phyloP scores from a whole-genome alignment of 2,329 filamentous ascomycete species.

The Pestalotiopsis sp. region DNA sequence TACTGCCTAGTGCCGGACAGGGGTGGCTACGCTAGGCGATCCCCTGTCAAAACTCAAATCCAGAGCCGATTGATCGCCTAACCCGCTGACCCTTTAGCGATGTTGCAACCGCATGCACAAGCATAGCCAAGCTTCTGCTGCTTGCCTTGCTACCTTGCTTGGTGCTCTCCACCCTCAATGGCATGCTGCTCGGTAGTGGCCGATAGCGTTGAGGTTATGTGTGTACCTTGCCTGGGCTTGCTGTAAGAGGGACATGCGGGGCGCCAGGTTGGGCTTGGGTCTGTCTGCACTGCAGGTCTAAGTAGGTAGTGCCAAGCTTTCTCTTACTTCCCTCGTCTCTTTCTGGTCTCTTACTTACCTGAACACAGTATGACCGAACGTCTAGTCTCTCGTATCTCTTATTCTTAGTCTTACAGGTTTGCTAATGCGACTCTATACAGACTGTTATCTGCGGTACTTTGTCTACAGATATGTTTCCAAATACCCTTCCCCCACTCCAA shows the following conservation, averaged over 20 bases:
- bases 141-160: neutral
- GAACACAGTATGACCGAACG: too few relatives aligned
- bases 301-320: slow-evolving; percentile 4
- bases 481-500: neutral
- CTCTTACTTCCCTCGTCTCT: neutral
- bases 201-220: neutral
- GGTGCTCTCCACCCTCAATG: neutral
- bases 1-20: neutral
- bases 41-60: neutral
- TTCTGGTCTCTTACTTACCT: neutral
- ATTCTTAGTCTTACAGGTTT: neutral
- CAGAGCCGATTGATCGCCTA: neutral
- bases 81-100: neutral
- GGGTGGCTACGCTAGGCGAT: neutral
- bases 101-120: neutral
- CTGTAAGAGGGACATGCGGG: neutral
- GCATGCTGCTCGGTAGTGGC: slow-evolving; percentile 8
- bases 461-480: too few relatives aligned
- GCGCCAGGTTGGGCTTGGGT: neutral
- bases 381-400: neutral
- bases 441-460: too few relatives aligned
- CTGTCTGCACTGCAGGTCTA: too few relatives aligned
- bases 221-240: neutral
- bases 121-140: neutral
- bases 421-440: neutral